Base-by-base conservation (phyloP, 495 filamentous ascomycete species). In the Melanomma pulvis-pyrius region DNA sequence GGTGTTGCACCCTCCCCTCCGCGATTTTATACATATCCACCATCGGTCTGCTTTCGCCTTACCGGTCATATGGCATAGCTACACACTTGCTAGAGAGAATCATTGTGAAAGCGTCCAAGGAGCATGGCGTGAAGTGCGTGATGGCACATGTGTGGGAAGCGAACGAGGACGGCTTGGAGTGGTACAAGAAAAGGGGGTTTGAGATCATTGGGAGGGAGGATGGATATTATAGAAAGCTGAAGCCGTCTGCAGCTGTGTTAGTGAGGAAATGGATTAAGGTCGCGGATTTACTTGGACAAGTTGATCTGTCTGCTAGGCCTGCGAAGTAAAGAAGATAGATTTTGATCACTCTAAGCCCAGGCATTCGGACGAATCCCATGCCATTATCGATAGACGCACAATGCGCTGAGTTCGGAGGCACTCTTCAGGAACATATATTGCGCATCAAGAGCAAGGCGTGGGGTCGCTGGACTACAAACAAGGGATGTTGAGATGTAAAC, bases 121-220 rank as follows among this genome's bases (percentile, higher is more conserved):
- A 78, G 21, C 82, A 86, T 46, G 78, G 82, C 22, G 77, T 88
- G 12, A 78, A 78, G 22, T 80, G 78, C 15, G 83, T 92, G 12
- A 92, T 90, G 57, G 94, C 94, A 15, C 94, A 98, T 79, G 94
- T 98, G 1, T 97, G 96, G 88, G 91, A 94, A 64, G 87, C 88
- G 62, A 98, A 98, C 73, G 83, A 85, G 12, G 94, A 96, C 46
- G 94, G 85, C 0, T 75, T 96, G 73, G 83, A 84, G 62, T 98
- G 94, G 94, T 98, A 98, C 81, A 67, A 75, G 22, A 83, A 84
- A 59, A 82, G 92, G n/a, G 92, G 93, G 4, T 98, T 98, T 67
- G 74, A 76, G 62, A 75, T 82, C 8, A 79, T 86, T 34, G 78
- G 81, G 17, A 83, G 77, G 21, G 74, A 78, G 50, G 79, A 87